Evolutionary conservation across 2,329 filamentous ascomycete genomes (phyloP), one percentile per base, ranked within the genome.

Genomic region (Botrytis fabae): DNA sequence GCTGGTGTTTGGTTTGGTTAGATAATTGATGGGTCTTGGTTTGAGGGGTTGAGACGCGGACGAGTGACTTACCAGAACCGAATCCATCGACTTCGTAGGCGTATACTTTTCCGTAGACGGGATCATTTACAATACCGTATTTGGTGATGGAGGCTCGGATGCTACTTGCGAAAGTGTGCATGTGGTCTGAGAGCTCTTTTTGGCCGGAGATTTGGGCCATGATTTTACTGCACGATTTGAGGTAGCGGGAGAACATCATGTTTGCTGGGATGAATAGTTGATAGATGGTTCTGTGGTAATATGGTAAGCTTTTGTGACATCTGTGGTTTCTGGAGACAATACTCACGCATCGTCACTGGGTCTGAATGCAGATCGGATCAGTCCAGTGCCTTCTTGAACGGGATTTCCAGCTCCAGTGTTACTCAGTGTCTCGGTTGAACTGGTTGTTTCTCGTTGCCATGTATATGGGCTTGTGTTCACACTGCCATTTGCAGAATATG

Each of bases 251-350:
- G 76, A 94, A 90, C 91, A 93, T 93, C 91, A 94, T 94, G 81
- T 98, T 98, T 46, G 92, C 91, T 0, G 95, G 95, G 78, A 98
- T 93, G 78, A 97, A 90, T 81, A 94, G 95, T 80, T 95, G 93
- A 74, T 94, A 91, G 57, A 93, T 92, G 0, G 92, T 80, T 51
- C 79, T 80, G 35, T 20, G n/a, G 10, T 46, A 28, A 35, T 10
- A 0, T 4, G 35, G 35, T 74, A 7, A 73, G 66, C 7, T 51
- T 25, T 18, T 5, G 28, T 70, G 22, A 28, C 12, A 7, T 2
- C 4, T 14, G 28, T 48, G 32, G 1, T 8, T 1, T 40, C 22
- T 18, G 12, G 40, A 42, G 10, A 25, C 12, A 28, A 2, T 57
- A 71, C 79, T 73, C 51, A 93, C 22, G 93, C 90, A 81, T 98